These are phyloP conservation scores for Sphaerulina musiva DNA, from an alignment of 2,329 filamentous ascomycete species.

Conservation along the genomic window DNA sequence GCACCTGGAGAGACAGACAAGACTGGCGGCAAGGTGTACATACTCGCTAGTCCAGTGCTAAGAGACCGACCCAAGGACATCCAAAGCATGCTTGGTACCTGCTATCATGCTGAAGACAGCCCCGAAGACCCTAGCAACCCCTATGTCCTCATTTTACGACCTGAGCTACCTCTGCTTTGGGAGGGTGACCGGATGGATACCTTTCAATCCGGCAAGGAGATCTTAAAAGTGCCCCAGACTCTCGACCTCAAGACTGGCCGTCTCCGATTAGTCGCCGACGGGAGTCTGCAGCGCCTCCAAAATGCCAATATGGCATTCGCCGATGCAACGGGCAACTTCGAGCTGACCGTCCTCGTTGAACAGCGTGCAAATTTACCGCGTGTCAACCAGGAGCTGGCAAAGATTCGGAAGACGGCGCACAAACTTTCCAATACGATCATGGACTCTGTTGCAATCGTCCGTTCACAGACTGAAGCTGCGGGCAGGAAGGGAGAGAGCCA, in stretches of 20 bases:
- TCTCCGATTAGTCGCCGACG: slow-evolving; percentile 79
- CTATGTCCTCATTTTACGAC: slow-evolving; percentile 78
- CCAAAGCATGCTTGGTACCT: slow-evolving; percentile 74
- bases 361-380: slow-evolving; percentile 88
- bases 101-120: slow-evolving; percentile 61
- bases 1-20: slow-evolving; percentile 18
- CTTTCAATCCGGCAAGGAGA: slow-evolving; percentile 44
- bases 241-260: slow-evolving; percentile 83
- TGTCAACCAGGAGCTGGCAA: slow-evolving; percentile 83
- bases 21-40: slow-evolving; percentile 51
- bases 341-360: slow-evolving; percentile 83
- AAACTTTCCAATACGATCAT: slow-evolving; percentile 97
- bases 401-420: slow-evolving; percentile 92
- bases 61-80: slow-evolving; percentile 72
- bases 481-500: slow-evolving; percentile 69
- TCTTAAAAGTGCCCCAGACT: slow-evolving; percentile 60
- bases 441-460: slow-evolving; percentile 93
- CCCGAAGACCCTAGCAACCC: slow-evolving; percentile 70
- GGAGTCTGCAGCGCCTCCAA: slow-evolving; percentile 69
- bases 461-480: slow-evolving; percentile 62
- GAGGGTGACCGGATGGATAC: slow-evolving; percentile 61
- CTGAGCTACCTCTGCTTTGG: slow-evolving; percentile 74
- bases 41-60: slow-evolving; percentile 78
- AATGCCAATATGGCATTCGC: slow-evolving; percentile 76
- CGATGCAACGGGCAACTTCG: slow-evolving; percentile 71